Base-by-base conservation (phyloP, 805 yeast genomes). In the Huiozyma sinensis region DNA sequence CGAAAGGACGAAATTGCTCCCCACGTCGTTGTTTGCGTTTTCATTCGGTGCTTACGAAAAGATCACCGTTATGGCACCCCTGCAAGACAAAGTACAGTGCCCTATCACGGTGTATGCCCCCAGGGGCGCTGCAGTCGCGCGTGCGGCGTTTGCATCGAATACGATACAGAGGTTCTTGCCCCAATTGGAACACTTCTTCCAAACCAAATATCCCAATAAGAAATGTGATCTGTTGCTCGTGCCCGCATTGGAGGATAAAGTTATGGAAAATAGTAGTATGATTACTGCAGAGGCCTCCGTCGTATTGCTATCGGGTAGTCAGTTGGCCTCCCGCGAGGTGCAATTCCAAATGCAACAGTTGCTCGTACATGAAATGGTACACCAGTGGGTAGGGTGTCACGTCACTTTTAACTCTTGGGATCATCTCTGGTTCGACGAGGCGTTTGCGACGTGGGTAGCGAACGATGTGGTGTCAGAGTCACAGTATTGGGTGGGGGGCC, bases 211-310 rank as follows among this genome's bases (percentile, higher is more conserved):
- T 53, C 90, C 90, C 1, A 61, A 81, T 46, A 63, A 69, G 2
- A 83, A 84, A 51, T 61, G 84, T 28, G 92, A 83, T 55, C 63
- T 84, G 39, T 75, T 79, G 4, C 75, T 83, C 1, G 59, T 84
- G 7, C 92, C 92, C 7, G 81, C 78, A 52, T 65, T 84, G 44
- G 70, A 77, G 29, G 90, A 83, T 57, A 83, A 84, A 46, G 94
- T 85, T 2, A 83, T 82, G 79, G 94, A 84, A 57, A 83, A 83
- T 57, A 79, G 82, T 75, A 83, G 86, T 4, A 62, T 81, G 63
- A 70, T 84, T 41, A 75, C 82, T 2, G 68, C 81, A 6, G 71
- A 79, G 43, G 71, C 74, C 42, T 71, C 72, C 39, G 79, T 77
- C 50, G 50, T 74, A 6, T 48, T 75, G 13, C 48, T 70, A 11